Evolutionary conservation across 2,329 filamentous ascomycete genomes (phyloP), one percentile per base, ranked within the genome.

Genomic region (Microdochium trichocladiopsis): DNA sequence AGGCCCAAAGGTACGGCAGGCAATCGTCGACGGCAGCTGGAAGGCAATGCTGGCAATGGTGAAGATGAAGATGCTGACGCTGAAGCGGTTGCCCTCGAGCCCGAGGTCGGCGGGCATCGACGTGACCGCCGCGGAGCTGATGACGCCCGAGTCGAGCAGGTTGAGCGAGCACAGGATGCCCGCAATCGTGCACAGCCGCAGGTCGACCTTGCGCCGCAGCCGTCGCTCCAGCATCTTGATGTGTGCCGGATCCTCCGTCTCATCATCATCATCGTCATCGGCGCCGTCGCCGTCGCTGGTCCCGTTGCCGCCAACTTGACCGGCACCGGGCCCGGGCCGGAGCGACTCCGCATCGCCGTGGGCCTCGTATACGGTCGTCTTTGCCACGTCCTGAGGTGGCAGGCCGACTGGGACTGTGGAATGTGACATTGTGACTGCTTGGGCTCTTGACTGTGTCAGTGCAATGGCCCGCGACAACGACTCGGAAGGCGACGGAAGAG

Each of bases 51-150:
- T 83, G 4, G 84, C 75, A 52, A 88, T 76, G 10, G 85, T 88
- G 66, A 88, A 88, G 63, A 88, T 86, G 69, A 88, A 86, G 53
- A 90, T 88, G 22, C 83, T 78, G 4, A 88, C 78, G 1, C 82
- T 86, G 63, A 86, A 89, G 37, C 84, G 75, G 56, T 84, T 81
- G 22, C 84, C 84, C 43, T 80, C 75, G 12, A 89, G 71, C 16
- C 77, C 75, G 43, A 89, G 72, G 60, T 89, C 85, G 11, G 69
- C 61, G 48, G 83, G 74, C 80, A 88, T 86, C 24, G 76, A 83
- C 0, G 86, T 88, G 10, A 88, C 85, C 1, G 83, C 83, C 0
- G 85, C 86, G 6, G 79, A 84, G 1, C 81, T 84, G 52, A 89
- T 83, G 58, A 89, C 84, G 41, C 84, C 84, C 49, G 79, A 82